Evolutionary conservation across 1,284 basidiomycete genomes (phyloP).

Genomic region (Fomes fomentarius): DNA sequence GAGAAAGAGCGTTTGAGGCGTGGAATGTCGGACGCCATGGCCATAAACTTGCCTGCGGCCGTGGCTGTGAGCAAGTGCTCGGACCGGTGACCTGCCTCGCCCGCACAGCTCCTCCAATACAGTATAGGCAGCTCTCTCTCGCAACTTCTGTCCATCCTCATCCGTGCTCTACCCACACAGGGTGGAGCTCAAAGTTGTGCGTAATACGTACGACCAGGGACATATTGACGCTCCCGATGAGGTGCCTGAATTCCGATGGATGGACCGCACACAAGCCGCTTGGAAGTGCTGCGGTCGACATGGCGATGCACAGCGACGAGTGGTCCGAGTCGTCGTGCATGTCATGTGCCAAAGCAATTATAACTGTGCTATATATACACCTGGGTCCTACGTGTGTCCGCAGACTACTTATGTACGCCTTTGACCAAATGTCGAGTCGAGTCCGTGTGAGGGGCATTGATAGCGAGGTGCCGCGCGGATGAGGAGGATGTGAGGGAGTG

Average conservation of each 20-base stretch:
- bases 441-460: neutral
- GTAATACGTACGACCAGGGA: too few species aligned
- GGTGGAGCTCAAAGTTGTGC: too few species aligned
- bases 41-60: neutral
- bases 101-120: neutral
- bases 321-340: neutral
- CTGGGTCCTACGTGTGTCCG: neutral
- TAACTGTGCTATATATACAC: slow-evolving; percentile 5
- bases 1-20: neutral
- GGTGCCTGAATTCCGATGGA: too few species aligned
- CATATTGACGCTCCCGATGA: too few species aligned
- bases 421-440: neutral
- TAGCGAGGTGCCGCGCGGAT: neutral
- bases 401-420: slow-evolving; percentile 8
- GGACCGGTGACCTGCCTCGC: neutral
- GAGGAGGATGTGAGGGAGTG: neutral
- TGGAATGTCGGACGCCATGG: neutral
- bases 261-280: too few species aligned
- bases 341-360: neutral
- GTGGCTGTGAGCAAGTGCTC: neutral
- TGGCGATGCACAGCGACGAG: neutral
- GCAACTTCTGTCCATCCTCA: too few species aligned
- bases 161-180: too few species aligned
- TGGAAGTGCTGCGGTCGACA: neutral
- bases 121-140: neutral